Conservation (phyloP, 1,284 basidiomycete genomes). For the Phlebopus sp. region DNA sequence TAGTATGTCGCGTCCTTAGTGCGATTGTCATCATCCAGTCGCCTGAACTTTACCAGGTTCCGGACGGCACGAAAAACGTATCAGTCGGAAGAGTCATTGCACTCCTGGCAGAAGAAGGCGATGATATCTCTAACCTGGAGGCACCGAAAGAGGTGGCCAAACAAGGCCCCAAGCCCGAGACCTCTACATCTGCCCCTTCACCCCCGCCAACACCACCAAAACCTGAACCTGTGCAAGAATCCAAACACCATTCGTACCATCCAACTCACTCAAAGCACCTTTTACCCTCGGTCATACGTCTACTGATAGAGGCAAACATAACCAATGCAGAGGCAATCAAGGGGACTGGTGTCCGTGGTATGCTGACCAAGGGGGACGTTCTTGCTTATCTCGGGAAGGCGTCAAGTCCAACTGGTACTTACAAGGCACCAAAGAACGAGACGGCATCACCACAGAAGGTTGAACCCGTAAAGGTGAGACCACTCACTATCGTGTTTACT, state of each 20-base stretch:
- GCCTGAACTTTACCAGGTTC: constrained; percentile 44
- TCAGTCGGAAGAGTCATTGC: constrained; percentile 89
- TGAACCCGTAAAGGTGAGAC: constrained; percentile 37
- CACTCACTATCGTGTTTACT: constrained; percentile 7
- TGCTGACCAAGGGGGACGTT: constrained; percentile 91
- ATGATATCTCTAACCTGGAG: constrained; percentile 87
- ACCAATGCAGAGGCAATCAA: constrained; percentile 56
- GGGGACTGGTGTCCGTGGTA: constrained; percentile 82
- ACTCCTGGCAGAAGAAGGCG: constrained; percentile 94
- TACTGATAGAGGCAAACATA: constrained; percentile 61
- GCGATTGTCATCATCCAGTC: too few species aligned
- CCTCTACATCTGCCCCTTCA: constrained; percentile 31
- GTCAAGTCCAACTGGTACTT: constrained; percentile 74
- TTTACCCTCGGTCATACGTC: constrained; percentile 75
- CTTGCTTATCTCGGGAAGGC: constrained; percentile 79
- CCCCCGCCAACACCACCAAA: constrained; percentile 28
- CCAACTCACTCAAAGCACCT: constrained; percentile 60
- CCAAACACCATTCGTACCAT: constrained; percentile 24
- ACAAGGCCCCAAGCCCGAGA: constrained; percentile 18
- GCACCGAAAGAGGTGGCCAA: constrained; percentile 56
- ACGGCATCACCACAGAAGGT: constrained; percentile 27
- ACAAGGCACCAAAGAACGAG: constrained; percentile 44
- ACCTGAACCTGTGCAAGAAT: constrained; percentile 18
- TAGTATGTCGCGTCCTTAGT: constrained; percentile 49
- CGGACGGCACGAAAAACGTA: constrained; percentile 83